These are phyloP conservation scores for Cytospora piceae DNA, from an alignment of 2,329 filamentous ascomycete genomes.

Conservation along the genomic window DNA sequence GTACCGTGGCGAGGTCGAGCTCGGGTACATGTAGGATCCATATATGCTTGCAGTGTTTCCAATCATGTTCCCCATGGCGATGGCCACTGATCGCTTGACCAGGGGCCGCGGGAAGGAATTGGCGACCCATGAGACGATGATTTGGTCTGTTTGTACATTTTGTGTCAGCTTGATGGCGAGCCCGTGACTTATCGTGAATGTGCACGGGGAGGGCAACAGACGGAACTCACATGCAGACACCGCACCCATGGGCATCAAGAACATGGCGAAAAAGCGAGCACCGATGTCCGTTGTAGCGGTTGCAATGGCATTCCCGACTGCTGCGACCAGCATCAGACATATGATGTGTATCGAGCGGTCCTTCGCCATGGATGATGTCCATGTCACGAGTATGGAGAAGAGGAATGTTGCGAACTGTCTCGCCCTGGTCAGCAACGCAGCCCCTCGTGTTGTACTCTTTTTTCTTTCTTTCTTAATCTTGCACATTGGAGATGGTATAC, in stretches of 20 bases:
- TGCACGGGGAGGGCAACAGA: too few relatives aligned
- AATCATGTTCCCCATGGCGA: constrained; percentile 69
- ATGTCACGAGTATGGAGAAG: constrained; percentile 57
- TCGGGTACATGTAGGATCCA: constrained; percentile 52
- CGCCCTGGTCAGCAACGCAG: constrained; percentile 3
- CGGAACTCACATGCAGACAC: constrained; percentile 47
- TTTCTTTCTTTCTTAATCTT: background rate
- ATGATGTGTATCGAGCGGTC: constrained; percentile 63
- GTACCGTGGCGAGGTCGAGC: constrained; percentile 48
- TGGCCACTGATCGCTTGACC: constrained; percentile 66
- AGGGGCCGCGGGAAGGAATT: constrained; percentile 73
- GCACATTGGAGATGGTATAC: constrained; percentile 11
- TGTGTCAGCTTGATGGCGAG: background rate
- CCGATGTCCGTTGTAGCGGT: constrained; percentile 54
- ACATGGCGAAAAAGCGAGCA: constrained; percentile 65
- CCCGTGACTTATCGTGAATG: background rate
- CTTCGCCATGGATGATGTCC: constrained; percentile 55
- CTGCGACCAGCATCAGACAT: constrained; percentile 54
- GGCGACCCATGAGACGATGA: constrained; percentile 69
- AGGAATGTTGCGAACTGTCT: constrained; percentile 53
- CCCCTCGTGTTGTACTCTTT: background rate
- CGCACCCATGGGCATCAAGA: constrained; percentile 61
- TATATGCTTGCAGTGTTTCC: constrained; percentile 62
- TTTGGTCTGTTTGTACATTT: constrained; percentile 43
- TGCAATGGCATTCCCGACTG: constrained; percentile 59